Base-by-base conservation (phyloP, 495 filamentous ascomycete species). In the Daldinia concentrica region DNA sequence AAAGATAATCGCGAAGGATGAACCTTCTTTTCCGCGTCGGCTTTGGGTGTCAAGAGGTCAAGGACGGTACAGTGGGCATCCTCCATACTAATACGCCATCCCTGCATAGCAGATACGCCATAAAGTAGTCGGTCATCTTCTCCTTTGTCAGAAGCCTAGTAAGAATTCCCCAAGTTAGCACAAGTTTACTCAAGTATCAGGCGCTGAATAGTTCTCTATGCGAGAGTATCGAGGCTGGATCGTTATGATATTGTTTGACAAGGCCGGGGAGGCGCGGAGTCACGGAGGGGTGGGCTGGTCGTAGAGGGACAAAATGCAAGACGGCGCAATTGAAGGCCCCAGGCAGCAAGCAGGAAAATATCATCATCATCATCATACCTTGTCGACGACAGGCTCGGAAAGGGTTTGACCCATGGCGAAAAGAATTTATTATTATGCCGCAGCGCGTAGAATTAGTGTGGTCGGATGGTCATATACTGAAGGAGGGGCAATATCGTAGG, bases 31-130 rank as follows among this genome's bases (percentile, higher is more conserved):
- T 86, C 83, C 39, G 86, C 83, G 50, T 84, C 80, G 50, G 84
- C 83, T 62, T 84, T 82, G 66, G 90, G 87, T 8, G 73, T 78
- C 74, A 96, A 87, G 67, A 99, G 88, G 80, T 98, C 92, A 75
- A 99, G 91, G 29, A 97, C 80, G 22, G 91, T 86, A 39, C 93
- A 92, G 82, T 99, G 95, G 64, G 95, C 90, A 77, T 99, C 95
- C 80, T 99, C 95, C 95, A 99, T 99, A 81, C 92, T 96, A 80
- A 98, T 98, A 81, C 95, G 91, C 95, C 95, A 99, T 84, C 95
- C 95, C 82, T 99, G 95, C 95, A 99, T 99, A 80, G 93, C 92
- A 71, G 96, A 98, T 67, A 99, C 88, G 74, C 96, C 95, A 79
- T 91, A 99, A 70, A 94, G 79, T 76, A 97, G 88, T 78, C 92